Evolutionary conservation across 192 early-diverging fungal genomes (phyloP).

Genomic region (Ambispora gerdemannii): DNA sequence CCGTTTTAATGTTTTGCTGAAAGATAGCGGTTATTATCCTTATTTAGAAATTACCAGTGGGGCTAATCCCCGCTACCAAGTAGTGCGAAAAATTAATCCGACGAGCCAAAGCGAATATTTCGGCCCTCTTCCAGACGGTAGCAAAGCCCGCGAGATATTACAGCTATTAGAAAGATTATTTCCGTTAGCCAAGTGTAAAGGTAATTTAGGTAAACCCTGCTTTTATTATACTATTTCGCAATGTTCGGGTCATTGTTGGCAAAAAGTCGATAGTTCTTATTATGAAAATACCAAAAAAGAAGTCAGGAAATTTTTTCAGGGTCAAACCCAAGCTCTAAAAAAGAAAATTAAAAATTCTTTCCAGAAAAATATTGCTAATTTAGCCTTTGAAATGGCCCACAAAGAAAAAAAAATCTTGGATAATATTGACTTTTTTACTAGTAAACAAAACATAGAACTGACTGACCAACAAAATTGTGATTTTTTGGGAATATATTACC

Average conservation of each 20-base stretch:
- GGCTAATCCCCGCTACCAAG: not conserved
- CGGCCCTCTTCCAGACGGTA: not conserved
- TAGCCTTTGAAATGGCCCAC: not conserved
- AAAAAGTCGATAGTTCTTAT: conserved; percentile 1
- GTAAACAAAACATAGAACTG: not conserved
- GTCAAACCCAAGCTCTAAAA: not conserved
- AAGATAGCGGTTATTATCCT: conserved; percentile 1
- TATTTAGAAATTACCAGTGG: not conserved
- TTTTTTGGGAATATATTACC: not conserved
- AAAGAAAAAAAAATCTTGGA: conserved; percentile 12
- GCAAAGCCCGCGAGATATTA: not conserved
- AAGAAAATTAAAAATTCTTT: not conserved
- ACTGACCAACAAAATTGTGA: not conserved
- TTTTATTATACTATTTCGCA: not conserved
- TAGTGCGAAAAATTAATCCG: not conserved
- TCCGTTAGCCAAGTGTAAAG: not conserved
- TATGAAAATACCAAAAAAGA: not conserved
- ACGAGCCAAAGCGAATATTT: not conserved
- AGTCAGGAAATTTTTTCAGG: not conserved
- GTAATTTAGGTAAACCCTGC: not conserved
- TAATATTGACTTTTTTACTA: not conserved
- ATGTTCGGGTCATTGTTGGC: conserved; percentile 2
- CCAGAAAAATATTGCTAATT: not conserved
- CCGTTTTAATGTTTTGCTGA: not conserved
- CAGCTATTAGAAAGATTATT: not conserved